Base-by-base conservation (phyloP, 2,329 filamentous ascomycete genomes). In the Alternaria brassicicola region DNA sequence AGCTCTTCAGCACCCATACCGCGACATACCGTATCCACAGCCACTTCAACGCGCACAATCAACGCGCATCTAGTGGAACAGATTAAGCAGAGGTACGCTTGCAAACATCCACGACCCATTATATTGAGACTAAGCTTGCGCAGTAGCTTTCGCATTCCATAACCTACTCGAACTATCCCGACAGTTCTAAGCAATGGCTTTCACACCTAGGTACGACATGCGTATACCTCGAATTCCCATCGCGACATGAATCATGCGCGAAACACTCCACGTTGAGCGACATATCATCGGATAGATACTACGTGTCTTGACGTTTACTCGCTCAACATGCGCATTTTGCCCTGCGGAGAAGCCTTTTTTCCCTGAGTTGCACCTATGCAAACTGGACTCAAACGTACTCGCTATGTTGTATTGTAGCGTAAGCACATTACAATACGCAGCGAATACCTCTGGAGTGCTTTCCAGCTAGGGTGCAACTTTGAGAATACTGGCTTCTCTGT, bases 161-260 rank as follows among this genome's bases (percentile, higher is more conserved):
- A 55, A 30, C 25, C 46, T 47, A 19, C 52, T 49, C 25, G n/a
- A 30, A 54, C 35, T 25, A 57, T 47, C 23, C 42, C 48, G 48
- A 58, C 43, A 46, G 41, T 31, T 36, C 55, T 46, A 31, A 65
- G 63, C 65, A 69, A 71, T 71, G 69, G 66, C 69, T 55, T 71
- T 71, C 61, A 71, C 69, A 55, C 69, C 69, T 54, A 71, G 68
- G 68, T 71, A 71, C 59, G 68, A 55, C 42, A 61, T 38, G 41
- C 59, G 23, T 36, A 48, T 6, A 46, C 35, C 51, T 57, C 51
- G 35, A 54, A 28, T 31, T 4, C 26, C 15, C 2, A 46, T 52
- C 33, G 54, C 54, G 26, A 52, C 15, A 19, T 26, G 28, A 12
- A 38, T 35, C 17, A 17, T 33, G 13, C 21, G 43, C 26, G n/a